These are phyloP conservation scores for Solanum ahanhuiri DNA, from an alignment of 257 asterid genomes.

Conservation along the genomic window DNA sequence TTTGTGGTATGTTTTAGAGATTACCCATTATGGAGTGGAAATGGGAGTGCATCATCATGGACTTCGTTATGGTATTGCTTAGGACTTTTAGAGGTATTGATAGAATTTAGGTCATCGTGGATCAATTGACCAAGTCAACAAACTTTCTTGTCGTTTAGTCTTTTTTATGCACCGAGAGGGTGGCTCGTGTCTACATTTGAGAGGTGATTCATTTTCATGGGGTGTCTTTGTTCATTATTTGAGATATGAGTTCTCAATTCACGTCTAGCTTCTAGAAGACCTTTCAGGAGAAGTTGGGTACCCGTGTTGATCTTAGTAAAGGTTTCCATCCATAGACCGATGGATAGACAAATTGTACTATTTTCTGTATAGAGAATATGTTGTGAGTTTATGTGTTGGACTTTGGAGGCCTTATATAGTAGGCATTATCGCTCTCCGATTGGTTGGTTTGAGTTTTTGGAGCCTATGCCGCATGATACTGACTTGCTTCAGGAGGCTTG, in stretches of 20 bases:
- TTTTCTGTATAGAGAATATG: neutral
- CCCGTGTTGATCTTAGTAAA: neutral
- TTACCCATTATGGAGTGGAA: neutral
- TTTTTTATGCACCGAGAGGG: neutral
- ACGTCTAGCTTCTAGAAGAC: neutral
- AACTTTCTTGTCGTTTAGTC: neutral
- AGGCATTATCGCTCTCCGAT: fast-evolving
- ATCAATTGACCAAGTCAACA: neutral
- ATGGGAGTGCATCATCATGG: neutral
- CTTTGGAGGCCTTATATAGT: neutral
- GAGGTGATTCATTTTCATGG: neutral
- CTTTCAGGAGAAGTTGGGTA: too few relatives aligned
- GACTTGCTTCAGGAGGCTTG: neutral
- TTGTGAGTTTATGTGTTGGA: neutral
- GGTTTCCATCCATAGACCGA: neutral
- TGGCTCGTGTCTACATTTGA: neutral
- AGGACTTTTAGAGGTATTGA: neutral
- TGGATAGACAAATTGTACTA: too few relatives aligned
- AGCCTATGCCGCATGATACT: neutral
- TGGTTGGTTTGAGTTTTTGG: neutral
- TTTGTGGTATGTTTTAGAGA: neutral
- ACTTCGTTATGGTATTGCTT: neutral
- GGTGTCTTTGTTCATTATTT: neutral
- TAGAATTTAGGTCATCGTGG: neutral
- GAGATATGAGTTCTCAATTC: neutral